A percentile compares a stretch with the other conserved stretches of the same genome.
phyloP scores from a whole-genome alignment of 257 asterid species.

The Forsythia viridissima region DNA sequence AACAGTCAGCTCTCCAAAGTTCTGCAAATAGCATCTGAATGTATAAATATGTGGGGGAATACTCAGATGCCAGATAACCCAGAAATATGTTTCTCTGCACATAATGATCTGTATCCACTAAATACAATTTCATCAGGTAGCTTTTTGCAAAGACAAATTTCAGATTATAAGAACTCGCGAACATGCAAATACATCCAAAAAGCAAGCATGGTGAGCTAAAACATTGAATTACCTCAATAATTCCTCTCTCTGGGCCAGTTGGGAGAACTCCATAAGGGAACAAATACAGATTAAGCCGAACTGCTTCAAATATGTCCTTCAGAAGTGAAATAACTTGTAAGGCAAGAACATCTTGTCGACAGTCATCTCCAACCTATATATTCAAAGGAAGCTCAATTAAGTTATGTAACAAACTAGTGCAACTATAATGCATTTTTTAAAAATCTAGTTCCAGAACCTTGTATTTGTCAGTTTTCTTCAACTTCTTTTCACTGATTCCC shows the following conservation, averaged over 20 bases:
- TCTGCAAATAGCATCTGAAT: not conserved
- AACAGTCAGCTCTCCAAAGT: not conserved
- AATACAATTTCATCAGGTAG: not conserved
- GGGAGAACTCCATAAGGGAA: conserved; percentile 99
- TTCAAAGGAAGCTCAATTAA: conserved; percentile 31
- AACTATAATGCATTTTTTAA: conserved; percentile 8
- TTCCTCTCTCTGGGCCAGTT: conserved; percentile 96
- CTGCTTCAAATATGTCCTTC: conserved; percentile 88
- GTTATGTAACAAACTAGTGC: conserved; percentile 21
- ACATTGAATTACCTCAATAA: conserved; percentile 72
- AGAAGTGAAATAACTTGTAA: conserved; percentile 97
- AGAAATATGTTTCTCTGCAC: not conserved
- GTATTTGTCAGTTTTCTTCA: conserved; percentile 6
- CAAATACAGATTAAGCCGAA: conserved; percentile 83
- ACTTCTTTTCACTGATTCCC: conserved; percentile 3
- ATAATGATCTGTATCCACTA: not conserved
- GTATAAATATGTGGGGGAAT: not conserved
- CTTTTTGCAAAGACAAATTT: not conserved
- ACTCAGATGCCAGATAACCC: not conserved
- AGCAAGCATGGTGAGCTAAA: conserved; percentile 6
- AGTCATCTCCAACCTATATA: conserved; percentile 96
- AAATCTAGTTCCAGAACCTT: not conserved
- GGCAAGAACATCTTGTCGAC: conserved; percentile 98
- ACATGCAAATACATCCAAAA: not conserved
- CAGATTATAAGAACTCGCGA: not conserved